Evolutionary conservation across 805 yeast genomes (phyloP), one percentile per base, ranked within the genome.

Genomic region (Clavispora phyllophila): DNA sequence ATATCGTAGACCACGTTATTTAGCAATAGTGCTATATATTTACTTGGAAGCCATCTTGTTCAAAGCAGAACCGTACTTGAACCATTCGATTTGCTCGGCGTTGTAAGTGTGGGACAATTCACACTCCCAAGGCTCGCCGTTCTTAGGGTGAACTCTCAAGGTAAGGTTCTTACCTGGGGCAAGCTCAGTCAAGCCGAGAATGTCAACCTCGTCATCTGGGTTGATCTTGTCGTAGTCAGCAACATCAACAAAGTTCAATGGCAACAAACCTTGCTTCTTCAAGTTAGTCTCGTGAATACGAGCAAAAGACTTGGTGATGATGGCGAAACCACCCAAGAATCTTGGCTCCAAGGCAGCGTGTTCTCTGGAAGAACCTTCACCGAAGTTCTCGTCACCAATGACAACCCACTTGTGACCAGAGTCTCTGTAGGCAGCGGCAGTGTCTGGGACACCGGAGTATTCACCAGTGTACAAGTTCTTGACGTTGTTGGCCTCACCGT

Each of bases 301-400:
- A 55, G 98, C 98, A 68, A 93, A 93, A 37, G 97, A 90, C 75
- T 88, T 91, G 70, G 96, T 88, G 65, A 91, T 87, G 73, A 91
- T 91, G 59, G 97, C 97, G 66, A 87, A 88, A 62, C 95, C 98
- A 79, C 97, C 97, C 66, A 91, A 80, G 90, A 74, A 93, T 79
- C 99, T 87, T 78, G 99, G 99, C 81, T 90, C 96, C 68, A 91
- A 81, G 59, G 99, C 99, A 66, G 98, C 99, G 70, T 91, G 99
- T 77, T 91, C 99, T 81, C 99, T 88, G 60, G 98, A 91, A 51
- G 97, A 90, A 77, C 99, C 99, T 79, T 91, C 99, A 79, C 99
- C 99, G 63, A 90, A 87, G 79, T 91, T 91, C 75, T 91, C 97
- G 65, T 88, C 98, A 73, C 97, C 99, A 64, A 91, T 79, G 55